phyloP scores from a whole-genome alignment of 179 eudicot genomes.

The Silene noctiflora region DNA sequence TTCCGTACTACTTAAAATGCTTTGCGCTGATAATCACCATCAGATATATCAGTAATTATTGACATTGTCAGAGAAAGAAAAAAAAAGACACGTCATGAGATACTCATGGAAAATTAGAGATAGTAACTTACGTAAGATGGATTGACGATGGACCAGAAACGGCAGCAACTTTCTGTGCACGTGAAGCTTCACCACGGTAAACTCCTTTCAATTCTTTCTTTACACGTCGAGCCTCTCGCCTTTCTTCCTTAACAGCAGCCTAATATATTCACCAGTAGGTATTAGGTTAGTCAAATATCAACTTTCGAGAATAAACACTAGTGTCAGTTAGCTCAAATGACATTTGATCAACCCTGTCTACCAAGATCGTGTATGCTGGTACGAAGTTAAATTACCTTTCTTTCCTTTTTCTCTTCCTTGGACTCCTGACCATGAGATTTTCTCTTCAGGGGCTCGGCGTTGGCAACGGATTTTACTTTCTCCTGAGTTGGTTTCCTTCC shows the following conservation, averaged over 20 bases:
- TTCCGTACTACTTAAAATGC: too few relatives aligned
- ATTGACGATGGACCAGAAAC: slow-evolving; percentile 76
- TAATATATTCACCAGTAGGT: slow-evolving; percentile 22
- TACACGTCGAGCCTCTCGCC: slow-evolving; percentile 69
- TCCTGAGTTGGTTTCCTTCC: slow-evolving; percentile 40
- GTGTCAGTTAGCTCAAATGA: background rate
- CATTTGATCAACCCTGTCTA: background rate
- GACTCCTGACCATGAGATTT: slow-evolving; percentile 73
- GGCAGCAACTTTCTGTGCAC: slow-evolving; percentile 81
- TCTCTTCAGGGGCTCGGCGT: slow-evolving; percentile 42
- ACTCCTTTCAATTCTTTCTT: slow-evolving; percentile 78
- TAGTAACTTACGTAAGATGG: slow-evolving; percentile 61
- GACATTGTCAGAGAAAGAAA: background rate
- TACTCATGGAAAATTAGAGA: too few relatives aligned
- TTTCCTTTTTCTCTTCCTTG: slow-evolving; percentile 95
- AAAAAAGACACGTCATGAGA: background rate
- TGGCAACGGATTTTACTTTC: slow-evolving; percentile 40
- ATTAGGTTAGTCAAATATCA: background rate
- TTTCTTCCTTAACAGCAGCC: slow-evolving; percentile 82
- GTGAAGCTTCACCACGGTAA: slow-evolving; percentile 65
- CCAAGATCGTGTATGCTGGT: background rate
- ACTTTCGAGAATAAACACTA: background rate
- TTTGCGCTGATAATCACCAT: too few relatives aligned
- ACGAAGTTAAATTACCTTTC: slow-evolving; percentile 52
- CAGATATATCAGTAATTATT: background rate